Conservation (phyloP, 257 asterid species). For the Jacaranda mimosifolia region DNA sequence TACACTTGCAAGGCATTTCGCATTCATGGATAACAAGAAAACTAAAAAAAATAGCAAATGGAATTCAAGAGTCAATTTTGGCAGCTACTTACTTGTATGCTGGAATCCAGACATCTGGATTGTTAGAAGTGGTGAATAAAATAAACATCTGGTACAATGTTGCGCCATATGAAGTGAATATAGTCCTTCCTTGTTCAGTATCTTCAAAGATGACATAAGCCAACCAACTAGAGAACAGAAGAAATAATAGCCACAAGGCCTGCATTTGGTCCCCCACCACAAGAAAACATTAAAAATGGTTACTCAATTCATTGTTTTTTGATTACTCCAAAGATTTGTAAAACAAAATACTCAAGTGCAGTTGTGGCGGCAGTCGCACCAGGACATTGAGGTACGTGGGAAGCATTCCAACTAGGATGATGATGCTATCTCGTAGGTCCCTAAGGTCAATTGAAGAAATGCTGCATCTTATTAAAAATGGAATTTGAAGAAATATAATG, state of each 20-base stretch:
- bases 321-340: neutral
- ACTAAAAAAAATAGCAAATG: conserved; percentile 16
- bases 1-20: conserved; percentile 1
- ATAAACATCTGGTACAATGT: conserved; percentile 92
- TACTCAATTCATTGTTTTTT: neutral
- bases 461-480: conserved; percentile 25
- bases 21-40: conserved; percentile 19
- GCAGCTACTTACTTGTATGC: conserved; percentile 85
- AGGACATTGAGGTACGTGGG: conserved; percentile 88
- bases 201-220: conserved; percentile 97
- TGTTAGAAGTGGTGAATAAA: conserved; percentile 96
- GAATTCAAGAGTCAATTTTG: conserved; percentile 12
- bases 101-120: conserved; percentile 99
- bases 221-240: conserved; percentile 94
- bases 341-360: conserved; percentile 13
- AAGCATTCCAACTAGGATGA: conserved; percentile 87
- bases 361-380: conserved; percentile 57
- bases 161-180: conserved; percentile 73
- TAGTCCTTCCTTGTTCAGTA: conserved; percentile 80
- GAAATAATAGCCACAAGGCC: conserved; percentile 88
- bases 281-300: conserved; percentile 3
- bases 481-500: conserved; percentile 21
- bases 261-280: conserved; percentile 50
- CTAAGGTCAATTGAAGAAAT: conserved; percentile 51
- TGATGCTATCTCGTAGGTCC: conserved; percentile 80